Percentiles rank a stretch among this genome's conserved stretches.
phyloP scores from a whole-genome alignment of 164 flowering plant species.

The Vitis labrusca region DNA sequence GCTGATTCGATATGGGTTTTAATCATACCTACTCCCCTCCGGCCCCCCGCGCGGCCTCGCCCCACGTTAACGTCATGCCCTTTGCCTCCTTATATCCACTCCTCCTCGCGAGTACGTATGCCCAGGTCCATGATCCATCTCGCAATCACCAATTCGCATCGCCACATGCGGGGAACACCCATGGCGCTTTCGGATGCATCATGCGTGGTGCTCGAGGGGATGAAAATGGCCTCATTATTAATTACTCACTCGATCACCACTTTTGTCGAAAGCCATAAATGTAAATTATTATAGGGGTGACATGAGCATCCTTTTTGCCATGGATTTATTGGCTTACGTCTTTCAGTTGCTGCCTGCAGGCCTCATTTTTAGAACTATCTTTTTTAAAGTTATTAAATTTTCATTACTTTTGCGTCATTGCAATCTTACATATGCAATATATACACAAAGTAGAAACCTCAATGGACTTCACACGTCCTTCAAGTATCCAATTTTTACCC shows the following conservation, averaged over 20 bases:
- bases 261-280: background rate
- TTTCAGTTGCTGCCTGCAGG: conserved; percentile 1
- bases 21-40: conserved; percentile 2
- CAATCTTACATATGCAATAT: no score
- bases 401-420: no score
- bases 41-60: background rate
- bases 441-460: no score
- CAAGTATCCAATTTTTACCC: no score
- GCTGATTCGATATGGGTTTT: conserved; percentile 10
- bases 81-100: background rate
- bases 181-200: no score
- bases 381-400: conserved; percentile 2
- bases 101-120: background rate
- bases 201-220: no score
- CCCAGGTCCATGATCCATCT: background rate
- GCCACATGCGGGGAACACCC: no score
- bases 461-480: no score
- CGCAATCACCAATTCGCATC: no score
- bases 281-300: conserved; percentile 7
- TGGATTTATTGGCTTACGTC: conserved; percentile 15
- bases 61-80: background rate
- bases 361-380: background rate
- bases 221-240: background rate
- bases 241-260: background rate
- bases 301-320: background rate